Evolutionary conservation across 1,284 basidiomycete species (phyloP).

Genomic region (Cutaneotrichosporon dermatis): DNA sequence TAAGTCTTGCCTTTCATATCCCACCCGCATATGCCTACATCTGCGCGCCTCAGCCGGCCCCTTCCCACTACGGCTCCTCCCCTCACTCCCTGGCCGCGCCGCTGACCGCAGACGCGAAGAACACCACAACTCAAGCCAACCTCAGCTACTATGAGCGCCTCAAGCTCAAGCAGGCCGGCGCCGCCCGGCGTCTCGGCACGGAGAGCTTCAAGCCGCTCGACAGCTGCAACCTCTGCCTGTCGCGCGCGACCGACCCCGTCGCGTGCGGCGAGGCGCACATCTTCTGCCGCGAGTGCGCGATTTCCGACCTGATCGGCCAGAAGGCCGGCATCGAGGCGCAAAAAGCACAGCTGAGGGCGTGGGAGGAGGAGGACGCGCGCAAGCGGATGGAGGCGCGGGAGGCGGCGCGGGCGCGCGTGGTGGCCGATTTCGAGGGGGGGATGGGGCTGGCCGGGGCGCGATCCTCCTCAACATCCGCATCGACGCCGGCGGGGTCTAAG

Average conservation of each 20-base stretch:
- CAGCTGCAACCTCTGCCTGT: conserved; percentile 77
- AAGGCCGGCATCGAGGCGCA: conserved; percentile 83
- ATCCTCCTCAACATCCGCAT: neutral
- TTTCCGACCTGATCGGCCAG: conserved; percentile 54
- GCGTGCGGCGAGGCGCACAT: conserved; percentile 79
- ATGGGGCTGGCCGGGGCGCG: conserved; percentile 54
- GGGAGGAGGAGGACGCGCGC: conserved; percentile 69
- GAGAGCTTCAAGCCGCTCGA: conserved; percentile 87
- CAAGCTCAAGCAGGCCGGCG: conserved; percentile 36
- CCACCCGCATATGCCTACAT: no score
- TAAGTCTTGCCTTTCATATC: neutral
- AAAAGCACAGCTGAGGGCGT: conserved; percentile 65
- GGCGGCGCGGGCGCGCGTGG: conserved; percentile 74
- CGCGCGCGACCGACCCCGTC: conserved; percentile 70
- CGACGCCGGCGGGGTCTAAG: neutral
- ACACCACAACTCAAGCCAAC: conserved; percentile 46
- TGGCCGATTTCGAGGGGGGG: conserved; percentile 76
- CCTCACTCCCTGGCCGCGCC: neutral
- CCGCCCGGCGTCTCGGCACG: conserved; percentile 69
- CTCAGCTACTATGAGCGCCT: conserved; percentile 47
- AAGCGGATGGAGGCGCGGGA: conserved; percentile 63
- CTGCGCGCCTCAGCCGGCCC: no score
- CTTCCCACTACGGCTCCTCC: no score
- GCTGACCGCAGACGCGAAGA: conserved; percentile 41
- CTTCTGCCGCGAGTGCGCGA: conserved; percentile 77